These are phyloP conservation scores for Populus pruinosa DNA, from an alignment of 345 rosid genomes.

Conservation along the genomic window DNA sequence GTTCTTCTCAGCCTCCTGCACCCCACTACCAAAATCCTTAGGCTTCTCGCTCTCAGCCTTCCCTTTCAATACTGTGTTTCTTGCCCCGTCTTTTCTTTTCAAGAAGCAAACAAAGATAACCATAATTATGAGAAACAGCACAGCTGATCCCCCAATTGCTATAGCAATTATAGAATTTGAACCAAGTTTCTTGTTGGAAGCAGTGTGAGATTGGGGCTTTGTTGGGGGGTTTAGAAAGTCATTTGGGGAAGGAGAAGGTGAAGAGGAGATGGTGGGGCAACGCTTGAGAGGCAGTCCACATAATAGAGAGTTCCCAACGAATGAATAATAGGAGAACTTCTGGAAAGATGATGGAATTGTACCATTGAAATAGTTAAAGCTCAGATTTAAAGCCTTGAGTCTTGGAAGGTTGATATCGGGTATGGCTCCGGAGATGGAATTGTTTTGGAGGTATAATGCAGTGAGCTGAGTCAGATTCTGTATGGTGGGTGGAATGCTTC, in stretches of 20 bases:
- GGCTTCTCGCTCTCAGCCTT: slow-evolving; percentile 43
- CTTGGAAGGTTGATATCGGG: slow-evolving; percentile 46
- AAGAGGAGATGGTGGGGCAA: slow-evolving; percentile 32
- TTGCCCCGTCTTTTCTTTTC: slow-evolving; percentile 35
- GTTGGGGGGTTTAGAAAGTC: slow-evolving; percentile 27
- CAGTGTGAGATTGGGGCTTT: slow-evolving; percentile 19
- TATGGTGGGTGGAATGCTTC: slow-evolving; percentile 38
- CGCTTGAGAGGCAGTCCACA: slow-evolving; percentile 55
- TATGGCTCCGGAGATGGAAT: slow-evolving; percentile 49
- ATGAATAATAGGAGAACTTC: slow-evolving; percentile 43
- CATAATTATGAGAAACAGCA: slow-evolving; percentile 36
- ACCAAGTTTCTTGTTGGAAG: slow-evolving; percentile 32
- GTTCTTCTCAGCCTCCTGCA: slow-evolving; percentile 87
- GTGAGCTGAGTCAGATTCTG: slow-evolving; percentile 41
- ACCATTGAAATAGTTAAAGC: slow-evolving; percentile 60
- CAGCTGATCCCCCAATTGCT: slow-evolving; percentile 39
- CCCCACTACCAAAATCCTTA: slow-evolving; percentile 79
- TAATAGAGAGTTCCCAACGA: slow-evolving; percentile 55
- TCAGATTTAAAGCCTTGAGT: slow-evolving; percentile 51
- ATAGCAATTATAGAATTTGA: slow-evolving; percentile 39
- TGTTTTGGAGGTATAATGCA: slow-evolving; percentile 47
- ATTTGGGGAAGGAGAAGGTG: slow-evolving; percentile 38
- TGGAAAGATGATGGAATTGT: slow-evolving; percentile 53
- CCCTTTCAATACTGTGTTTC: slow-evolving; percentile 24
- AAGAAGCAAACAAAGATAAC: slow-evolving; percentile 36